These are phyloP conservation scores for Aspergillus amoenus DNA, from an alignment of 2,329 filamentous ascomycete genomes.

Conservation along the genomic window DNA sequence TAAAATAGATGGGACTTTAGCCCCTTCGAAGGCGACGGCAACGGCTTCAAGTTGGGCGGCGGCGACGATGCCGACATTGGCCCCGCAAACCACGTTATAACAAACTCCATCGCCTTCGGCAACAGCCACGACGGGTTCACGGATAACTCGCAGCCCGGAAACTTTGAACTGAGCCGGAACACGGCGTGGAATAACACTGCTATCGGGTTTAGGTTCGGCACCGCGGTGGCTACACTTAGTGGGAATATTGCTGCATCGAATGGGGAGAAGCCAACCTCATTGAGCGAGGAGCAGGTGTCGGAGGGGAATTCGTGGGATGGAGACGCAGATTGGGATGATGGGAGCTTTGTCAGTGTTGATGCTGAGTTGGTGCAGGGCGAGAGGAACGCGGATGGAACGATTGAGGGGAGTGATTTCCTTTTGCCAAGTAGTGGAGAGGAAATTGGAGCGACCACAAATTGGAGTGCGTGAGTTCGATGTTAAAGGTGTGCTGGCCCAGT, in stretches of 20 bases:
- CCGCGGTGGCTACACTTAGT: conserved; percentile 13
- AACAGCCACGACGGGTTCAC: conserved; percentile 20
- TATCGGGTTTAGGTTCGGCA: conserved; percentile 15
- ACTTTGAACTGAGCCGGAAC: conserved; percentile 16
- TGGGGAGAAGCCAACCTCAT: conserved; percentile 10
- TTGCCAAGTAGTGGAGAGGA: conserved; percentile 12
- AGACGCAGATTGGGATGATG: conserved; percentile 7
- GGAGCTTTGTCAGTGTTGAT: conserved; percentile 18
- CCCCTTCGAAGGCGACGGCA: conserved; percentile 21
- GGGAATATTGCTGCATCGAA: conserved; percentile 16
- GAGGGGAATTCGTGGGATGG: conserved; percentile 18
- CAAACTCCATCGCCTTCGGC: conserved; percentile 17
- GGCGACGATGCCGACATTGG: conserved; percentile 17
- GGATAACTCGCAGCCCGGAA: conserved; percentile 19
- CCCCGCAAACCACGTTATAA: conserved; percentile 17
- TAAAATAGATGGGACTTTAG: conserved; percentile 17
- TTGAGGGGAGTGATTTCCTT: conserved; percentile 16
- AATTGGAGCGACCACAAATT: conserved; percentile 17
- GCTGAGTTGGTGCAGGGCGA: conserved; percentile 13
- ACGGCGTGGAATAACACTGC: conserved; percentile 19
- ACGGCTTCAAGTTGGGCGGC: conserved; percentile 21
- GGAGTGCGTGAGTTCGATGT: neutral
- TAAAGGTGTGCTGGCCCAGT: no score
- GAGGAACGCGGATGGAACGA: conserved; percentile 11
- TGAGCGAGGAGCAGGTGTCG: conserved; percentile 13